Evolutionary conservation across 2,329 filamentous ascomycete species (phyloP).

Genomic region (Coleophoma cylindrospora): DNA sequence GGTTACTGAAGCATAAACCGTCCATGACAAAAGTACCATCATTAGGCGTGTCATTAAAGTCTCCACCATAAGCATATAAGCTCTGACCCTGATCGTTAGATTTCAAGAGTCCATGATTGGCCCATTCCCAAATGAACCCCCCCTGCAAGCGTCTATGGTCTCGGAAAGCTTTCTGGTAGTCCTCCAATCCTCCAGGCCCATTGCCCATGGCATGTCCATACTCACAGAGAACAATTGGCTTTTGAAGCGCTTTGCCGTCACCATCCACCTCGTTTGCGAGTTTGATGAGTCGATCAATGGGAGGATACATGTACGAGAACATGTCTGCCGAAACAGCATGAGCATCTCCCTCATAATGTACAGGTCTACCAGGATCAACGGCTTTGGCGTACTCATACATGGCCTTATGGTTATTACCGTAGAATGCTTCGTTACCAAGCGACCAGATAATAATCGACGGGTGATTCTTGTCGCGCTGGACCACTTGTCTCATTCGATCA

Average conservation of each 20-base stretch:
- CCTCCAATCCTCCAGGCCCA: constrained; percentile 63
- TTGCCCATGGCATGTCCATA: constrained; percentile 68
- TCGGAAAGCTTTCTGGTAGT: constrained; percentile 59
- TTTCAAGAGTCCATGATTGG: constrained; percentile 28
- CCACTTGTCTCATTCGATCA: constrained; percentile 59
- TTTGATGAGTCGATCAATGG: constrained; percentile 34
- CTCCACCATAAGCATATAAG: constrained; percentile 38
- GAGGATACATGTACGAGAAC: constrained; percentile 51
- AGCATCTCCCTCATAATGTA: constrained; percentile 53
- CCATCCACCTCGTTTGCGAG: constrained; percentile 34
- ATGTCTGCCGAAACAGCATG: constrained; percentile 47
- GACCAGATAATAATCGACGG: constrained; percentile 69
- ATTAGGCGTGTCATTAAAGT: constrained; percentile 36
- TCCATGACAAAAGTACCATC: constrained; percentile 60
- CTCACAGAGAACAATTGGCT: constrained; percentile 56
- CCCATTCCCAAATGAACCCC: constrained; percentile 48
- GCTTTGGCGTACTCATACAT: constrained; percentile 57
- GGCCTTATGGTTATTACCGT: constrained; percentile 60
- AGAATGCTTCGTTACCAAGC: constrained; percentile 69
- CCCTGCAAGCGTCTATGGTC: constrained; percentile 28
- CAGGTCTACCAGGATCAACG: constrained; percentile 42
- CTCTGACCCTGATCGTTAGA: constrained; percentile 19
- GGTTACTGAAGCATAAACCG: constrained; percentile 47
- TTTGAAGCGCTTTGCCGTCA: constrained; percentile 31
- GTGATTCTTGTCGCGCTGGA: constrained; percentile 67